Evolutionary conservation across 208 protist species (phyloP).

Genomic region (Sergeia podlipaevii): DNA sequence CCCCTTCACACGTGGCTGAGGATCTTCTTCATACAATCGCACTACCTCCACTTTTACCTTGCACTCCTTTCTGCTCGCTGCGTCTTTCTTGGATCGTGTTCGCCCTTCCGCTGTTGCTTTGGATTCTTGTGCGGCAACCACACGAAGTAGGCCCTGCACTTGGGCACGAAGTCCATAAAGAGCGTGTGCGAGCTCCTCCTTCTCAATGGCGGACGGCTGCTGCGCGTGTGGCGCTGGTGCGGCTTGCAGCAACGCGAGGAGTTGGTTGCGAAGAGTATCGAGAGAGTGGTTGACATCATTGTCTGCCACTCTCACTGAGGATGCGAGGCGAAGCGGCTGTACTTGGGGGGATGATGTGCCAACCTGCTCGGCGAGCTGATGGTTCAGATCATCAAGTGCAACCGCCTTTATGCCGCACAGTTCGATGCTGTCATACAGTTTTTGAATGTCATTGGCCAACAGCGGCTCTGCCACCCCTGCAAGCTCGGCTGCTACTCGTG

Average conservation of each 20-base stretch:
- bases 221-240: background rate
- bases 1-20: slow-evolving; percentile 49
- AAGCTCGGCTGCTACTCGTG: slow-evolving; percentile 2
- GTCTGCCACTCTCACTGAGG: too few species aligned
- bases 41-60: slow-evolving; percentile 50
- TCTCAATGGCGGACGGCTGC: slow-evolving; percentile 19
- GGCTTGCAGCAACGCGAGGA: background rate
- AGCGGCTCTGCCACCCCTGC: slow-evolving; percentile 29
- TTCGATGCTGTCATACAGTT: slow-evolving; percentile 43
- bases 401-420: slow-evolving; percentile 39
- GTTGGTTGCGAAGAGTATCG: background rate
- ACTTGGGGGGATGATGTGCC: too few species aligned
- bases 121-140: slow-evolving; percentile 26
- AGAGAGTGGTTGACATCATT: background rate
- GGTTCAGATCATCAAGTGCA: slow-evolving; percentile 51
- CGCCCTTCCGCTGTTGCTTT: slow-evolving; percentile 10
- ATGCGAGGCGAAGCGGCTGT: too few species aligned
- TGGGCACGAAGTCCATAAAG: slow-evolving; percentile 51
- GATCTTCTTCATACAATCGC: slow-evolving; percentile 42
- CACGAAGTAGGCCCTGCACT: slow-evolving; percentile 25
- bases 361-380: slow-evolving; percentile 54
- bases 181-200: slow-evolving; percentile 50
- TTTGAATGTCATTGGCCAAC: too few species aligned
- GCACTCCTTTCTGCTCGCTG: background rate
- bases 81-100: slow-evolving; percentile 10